Percentiles rank a stretch among this genome's conserved stretches.
Evolutionary conservation across 2,329 filamentous ascomycete species (phyloP).

Genomic region (Apiospora marii): DNA sequence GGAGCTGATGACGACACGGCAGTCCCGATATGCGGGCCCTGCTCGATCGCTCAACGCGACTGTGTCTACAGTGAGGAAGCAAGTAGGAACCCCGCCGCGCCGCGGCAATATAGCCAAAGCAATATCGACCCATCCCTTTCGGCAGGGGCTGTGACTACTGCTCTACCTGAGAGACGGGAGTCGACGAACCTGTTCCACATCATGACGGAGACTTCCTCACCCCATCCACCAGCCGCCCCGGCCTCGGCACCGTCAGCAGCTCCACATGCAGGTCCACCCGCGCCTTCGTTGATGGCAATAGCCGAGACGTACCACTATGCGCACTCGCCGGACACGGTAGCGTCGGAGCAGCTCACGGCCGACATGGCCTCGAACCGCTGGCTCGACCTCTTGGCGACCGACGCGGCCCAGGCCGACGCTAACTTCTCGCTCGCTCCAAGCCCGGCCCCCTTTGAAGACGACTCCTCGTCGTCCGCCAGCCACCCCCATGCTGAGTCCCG

Average conservation of each 20-base stretch:
- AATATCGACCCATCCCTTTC: not conserved
- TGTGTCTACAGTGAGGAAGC: constrained; percentile 29
- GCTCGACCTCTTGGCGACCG: constrained; percentile 42
- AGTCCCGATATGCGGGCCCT: constrained; percentile 34
- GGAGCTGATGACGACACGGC: constrained; percentile 7
- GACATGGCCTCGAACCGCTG: constrained; percentile 42
- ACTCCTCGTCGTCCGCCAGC: not conserved
- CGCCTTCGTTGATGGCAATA: constrained; percentile 23
- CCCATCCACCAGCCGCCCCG: not conserved
- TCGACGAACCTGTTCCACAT: not conserved
- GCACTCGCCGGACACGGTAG: constrained; percentile 38
- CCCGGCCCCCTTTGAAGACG: constrained; percentile 26
- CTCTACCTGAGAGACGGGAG: not conserved
- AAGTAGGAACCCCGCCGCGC: not conserved
- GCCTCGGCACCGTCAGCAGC: not conserved
- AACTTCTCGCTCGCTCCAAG: constrained; percentile 39
- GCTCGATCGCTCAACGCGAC: constrained; percentile 33
- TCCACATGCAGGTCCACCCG: not conserved
- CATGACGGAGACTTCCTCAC: not conserved
- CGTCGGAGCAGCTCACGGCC: constrained; percentile 39
- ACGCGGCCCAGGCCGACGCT: constrained; percentile 44
- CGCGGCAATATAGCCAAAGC: constrained; percentile 4
- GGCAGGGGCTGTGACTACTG: not conserved
- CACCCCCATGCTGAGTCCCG: not conserved
- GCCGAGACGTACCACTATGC: constrained; percentile 30